Evolutionary conservation across 1,284 basidiomycete species (phyloP).

Genomic region (Fomitopsis schrenkii): DNA sequence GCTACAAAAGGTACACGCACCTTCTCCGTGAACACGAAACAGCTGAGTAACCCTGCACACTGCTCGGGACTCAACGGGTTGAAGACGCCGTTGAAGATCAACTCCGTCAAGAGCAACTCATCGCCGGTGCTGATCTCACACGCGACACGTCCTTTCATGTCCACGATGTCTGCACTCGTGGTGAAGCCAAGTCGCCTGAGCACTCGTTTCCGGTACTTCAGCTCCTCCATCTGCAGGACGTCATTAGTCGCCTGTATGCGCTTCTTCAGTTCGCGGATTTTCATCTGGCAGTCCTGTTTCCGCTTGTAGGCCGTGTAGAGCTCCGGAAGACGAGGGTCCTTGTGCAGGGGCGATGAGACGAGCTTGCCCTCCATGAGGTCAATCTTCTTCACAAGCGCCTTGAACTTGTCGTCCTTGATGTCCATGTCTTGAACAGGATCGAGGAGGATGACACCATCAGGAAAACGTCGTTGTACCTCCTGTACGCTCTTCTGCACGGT

Average conservation of each 20-base stretch:
- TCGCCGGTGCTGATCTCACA: constrained; percentile 99
- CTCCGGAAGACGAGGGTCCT: constrained; percentile 69
- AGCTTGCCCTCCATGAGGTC: constrained; percentile 82
- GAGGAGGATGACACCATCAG: constrained; percentile 81
- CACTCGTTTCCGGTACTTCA: constrained; percentile 94
- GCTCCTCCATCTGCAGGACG: constrained; percentile 93
- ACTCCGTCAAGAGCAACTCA: constrained; percentile 92
- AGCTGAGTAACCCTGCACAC: constrained; percentile 88
- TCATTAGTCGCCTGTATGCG: constrained; percentile 89
- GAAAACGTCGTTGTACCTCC: constrained; percentile 89
- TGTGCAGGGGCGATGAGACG: constrained; percentile 72
- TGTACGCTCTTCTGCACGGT: constrained; percentile 86
- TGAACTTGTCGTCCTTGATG: constrained; percentile 93
- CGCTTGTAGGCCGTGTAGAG: constrained; percentile 78
- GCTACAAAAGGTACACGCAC: constrained; percentile 32
- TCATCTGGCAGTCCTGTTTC: constrained; percentile 72
- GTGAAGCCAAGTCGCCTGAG: constrained; percentile 92
- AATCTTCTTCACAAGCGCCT: constrained; percentile 89
- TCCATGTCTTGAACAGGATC: constrained; percentile 97
- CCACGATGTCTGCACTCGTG: constrained; percentile 86
- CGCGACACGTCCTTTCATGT: constrained; percentile 97
- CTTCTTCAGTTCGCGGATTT: constrained; percentile 77
- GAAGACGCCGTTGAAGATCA: constrained; percentile 97
- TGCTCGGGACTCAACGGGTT: constrained; percentile 89
- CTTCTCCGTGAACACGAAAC: constrained; percentile 98